phyloP scores from a whole-genome alignment of 805 yeast genomes.

The Teunomyces cretensis region DNA sequence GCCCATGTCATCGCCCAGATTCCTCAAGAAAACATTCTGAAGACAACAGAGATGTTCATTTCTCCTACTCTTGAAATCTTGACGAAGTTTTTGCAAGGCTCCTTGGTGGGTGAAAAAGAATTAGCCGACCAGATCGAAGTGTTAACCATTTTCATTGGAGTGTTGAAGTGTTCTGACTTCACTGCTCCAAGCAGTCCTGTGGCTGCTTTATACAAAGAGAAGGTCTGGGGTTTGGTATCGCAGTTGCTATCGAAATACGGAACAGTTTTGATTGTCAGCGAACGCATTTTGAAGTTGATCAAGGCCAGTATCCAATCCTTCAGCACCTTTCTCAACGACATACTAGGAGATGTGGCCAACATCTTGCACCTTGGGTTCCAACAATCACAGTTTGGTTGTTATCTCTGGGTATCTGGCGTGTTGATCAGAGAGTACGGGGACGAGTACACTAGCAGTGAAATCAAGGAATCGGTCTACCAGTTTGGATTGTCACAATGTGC shows the following conservation, averaged over 20 bases:
- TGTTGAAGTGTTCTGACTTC: constrained; percentile 50
- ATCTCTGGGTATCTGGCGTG: constrained; percentile 86
- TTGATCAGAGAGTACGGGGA: constrained; percentile 69
- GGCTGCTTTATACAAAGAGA: constrained; percentile 51
- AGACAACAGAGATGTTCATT: constrained; percentile 61
- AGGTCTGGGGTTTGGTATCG: constrained; percentile 58
- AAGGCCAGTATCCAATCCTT: constrained; percentile 65
- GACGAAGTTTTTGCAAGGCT: constrained; percentile 13
- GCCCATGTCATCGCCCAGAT: constrained; percentile 75
- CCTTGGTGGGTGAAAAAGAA: constrained; percentile 4
- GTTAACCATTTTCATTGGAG: constrained; percentile 56
- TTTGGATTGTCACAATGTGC: constrained; percentile 69
- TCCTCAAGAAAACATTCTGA: constrained; percentile 50
- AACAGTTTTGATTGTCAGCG: constrained; percentile 62
- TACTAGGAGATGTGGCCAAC: constrained; percentile 64
- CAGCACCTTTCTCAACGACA: constrained; percentile 53
- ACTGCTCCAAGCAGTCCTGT: constrained; percentile 45
- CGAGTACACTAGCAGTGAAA: constrained; percentile 43
- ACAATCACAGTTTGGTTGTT: constrained; percentile 72
- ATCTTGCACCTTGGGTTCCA: constrained; percentile 70
- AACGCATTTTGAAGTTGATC: constrained; percentile 68
- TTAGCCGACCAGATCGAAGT: constrained; percentile 74
- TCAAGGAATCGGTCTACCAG: constrained; percentile 65
- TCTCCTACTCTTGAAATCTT: constrained; percentile 56
- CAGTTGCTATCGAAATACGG: constrained; percentile 56